Conservation (phyloP, 1,284 basidiomycete genomes). For the Lignosus rhinocerotis region DNA sequence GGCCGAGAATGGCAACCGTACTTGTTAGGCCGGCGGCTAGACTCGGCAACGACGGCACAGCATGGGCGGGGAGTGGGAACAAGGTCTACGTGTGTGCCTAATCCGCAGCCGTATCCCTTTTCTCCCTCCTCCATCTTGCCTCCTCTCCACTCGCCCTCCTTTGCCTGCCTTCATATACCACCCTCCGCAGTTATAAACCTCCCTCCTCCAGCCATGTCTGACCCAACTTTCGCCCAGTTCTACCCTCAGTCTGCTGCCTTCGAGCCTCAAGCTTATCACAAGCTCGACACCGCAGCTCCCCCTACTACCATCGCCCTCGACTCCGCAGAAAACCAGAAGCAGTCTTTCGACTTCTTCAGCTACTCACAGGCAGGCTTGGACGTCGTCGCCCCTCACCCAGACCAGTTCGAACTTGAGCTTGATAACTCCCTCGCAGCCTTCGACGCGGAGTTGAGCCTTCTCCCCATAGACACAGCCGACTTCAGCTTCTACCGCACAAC, state of each 20-base stretch:
- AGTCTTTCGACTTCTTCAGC: constrained; percentile 60
- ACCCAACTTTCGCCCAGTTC: constrained; percentile 29
- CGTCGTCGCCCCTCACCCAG: constrained; percentile 71
- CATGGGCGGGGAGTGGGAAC: constrained; percentile 20
- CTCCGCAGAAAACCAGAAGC: constrained; percentile 24
- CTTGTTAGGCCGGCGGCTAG: constrained; percentile 3
- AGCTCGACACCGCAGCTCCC: constrained; percentile 23
- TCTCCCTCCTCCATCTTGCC: constrained; percentile 18
- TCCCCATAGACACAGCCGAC: constrained; percentile 61
- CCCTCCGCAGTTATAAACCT: constrained; percentile 26
- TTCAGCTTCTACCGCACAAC: constrained; percentile 63
- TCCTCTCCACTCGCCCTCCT: constrained; percentile 8
- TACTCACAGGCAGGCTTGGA: constrained; percentile 62
- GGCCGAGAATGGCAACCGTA: constrained; percentile 16
- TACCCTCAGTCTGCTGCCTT: constrained; percentile 27
- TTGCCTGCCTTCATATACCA: constrained; percentile 25
- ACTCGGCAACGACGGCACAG: constrained; percentile 22
- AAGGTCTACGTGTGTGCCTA: constrained; percentile 21
- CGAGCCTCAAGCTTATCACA: constrained; percentile 25
- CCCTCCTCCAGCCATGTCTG: constrained; percentile 26
- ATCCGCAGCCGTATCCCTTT: constrained; percentile 25
- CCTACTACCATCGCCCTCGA: constrained; percentile 25
- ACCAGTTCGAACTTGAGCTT: constrained; percentile 79
- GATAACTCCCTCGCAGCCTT: constrained; percentile 64
- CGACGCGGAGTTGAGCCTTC: constrained; percentile 63